Evolutionary conservation across 179 eudicot species (phyloP).

Genomic region (Gypsophila paniculata): DNA sequence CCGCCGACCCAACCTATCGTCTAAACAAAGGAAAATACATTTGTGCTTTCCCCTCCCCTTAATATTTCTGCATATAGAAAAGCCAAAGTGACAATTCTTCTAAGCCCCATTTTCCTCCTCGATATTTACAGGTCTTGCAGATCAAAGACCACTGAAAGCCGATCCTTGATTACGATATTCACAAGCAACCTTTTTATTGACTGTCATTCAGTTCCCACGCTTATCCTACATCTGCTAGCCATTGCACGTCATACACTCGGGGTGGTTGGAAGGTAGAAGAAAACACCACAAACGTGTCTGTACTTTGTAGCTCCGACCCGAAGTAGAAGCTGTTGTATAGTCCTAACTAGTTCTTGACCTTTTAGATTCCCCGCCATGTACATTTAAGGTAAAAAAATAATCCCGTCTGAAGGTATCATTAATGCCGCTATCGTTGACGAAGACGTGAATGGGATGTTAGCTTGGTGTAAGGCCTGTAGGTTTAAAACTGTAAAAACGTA

Average conservation of each 20-base stretch:
- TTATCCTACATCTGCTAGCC: neutral
- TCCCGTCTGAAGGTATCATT: conserved; percentile 12
- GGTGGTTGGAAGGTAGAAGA: neutral
- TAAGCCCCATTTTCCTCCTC: conserved; percentile 12
- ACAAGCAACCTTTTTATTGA: neutral
- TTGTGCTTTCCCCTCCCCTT: too few species aligned
- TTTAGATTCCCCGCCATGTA: conserved; percentile 23
- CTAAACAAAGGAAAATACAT: too few species aligned
- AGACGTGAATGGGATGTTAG: conserved; percentile 7
- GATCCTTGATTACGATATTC: conserved; percentile 38
- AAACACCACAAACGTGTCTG: conserved; percentile 1
- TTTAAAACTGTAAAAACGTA: conserved; percentile 8
- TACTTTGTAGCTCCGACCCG: neutral
- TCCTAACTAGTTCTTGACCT: conserved; percentile 13
- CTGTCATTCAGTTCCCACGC: conserved; percentile 12
- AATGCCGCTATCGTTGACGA: conserved; percentile 3
- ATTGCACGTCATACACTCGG: neutral
- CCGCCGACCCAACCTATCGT: too few species aligned
- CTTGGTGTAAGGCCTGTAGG: conserved; percentile 17
- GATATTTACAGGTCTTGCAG: conserved; percentile 39
- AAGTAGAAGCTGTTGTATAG: conserved; percentile 23
- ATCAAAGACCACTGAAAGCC: conserved; percentile 44
- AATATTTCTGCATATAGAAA: too few species aligned
- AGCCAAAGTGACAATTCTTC: neutral
- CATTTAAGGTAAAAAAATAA: conserved; percentile 25